Conservation (phyloP, 805 yeast species). For the Candida sithepensis region DNA sequence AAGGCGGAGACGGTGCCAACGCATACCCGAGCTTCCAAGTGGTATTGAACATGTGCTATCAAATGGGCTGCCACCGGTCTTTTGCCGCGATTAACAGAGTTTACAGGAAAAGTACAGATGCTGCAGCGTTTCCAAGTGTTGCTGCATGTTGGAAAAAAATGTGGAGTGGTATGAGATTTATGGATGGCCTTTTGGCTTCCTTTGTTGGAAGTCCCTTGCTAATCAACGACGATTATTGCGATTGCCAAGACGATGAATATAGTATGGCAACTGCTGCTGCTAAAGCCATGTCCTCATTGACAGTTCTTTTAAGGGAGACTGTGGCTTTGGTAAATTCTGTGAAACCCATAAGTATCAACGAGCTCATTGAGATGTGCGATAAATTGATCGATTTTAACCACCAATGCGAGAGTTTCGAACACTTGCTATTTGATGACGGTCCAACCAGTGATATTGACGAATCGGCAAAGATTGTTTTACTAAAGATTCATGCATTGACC, state of each 20-base stretch:
- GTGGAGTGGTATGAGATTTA: constrained; percentile 16
- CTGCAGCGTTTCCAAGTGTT: constrained; percentile 2
- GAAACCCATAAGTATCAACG: constrained; percentile 5
- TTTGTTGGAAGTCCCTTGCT: constrained; percentile 18
- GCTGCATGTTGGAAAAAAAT: constrained; percentile 7
- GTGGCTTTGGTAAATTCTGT: constrained; percentile 4
- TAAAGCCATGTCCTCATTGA: not conserved
- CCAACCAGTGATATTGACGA: not conserved
- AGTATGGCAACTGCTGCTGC: not conserved
- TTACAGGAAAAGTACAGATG: not conserved
- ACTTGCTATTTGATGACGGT: not conserved
- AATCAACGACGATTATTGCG: constrained; percentile 14
- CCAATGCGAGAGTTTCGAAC: constrained; percentile 4
- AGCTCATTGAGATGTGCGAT: constrained; percentile 3
- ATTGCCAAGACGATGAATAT: constrained; percentile 3
- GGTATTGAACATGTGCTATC: constrained; percentile 12
- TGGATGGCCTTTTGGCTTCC: constrained; percentile 18
- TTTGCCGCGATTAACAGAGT: constrained; percentile 6
- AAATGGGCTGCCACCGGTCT: constrained; percentile 22
- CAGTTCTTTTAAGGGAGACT: constrained; percentile 1
- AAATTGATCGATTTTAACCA: constrained; percentile 3
- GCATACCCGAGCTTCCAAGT: constrained; percentile 6
- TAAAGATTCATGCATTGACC: not conserved
- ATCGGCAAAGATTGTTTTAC: constrained; percentile 4
- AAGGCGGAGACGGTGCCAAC: constrained; percentile 19